Evolutionary conservation across 2,329 filamentous ascomycete species (phyloP), one percentile per base, ranked within the genome.

Genomic region (Aureobasidium zeae): DNA sequence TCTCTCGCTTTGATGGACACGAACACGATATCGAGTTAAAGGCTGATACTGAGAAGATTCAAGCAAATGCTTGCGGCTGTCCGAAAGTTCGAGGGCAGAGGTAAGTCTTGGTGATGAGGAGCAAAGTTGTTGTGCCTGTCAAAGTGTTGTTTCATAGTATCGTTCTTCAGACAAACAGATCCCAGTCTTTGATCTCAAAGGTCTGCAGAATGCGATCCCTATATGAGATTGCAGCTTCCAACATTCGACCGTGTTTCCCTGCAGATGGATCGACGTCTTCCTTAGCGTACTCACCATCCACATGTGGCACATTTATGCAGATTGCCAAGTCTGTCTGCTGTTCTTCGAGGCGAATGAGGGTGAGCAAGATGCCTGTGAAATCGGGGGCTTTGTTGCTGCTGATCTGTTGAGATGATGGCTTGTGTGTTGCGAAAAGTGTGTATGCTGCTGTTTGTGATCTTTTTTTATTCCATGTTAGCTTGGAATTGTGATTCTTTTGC

Each of bases 291-390:
- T 83, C 77, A 49, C 81, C 80, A 53, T 76, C 72, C 52, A 86
- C 81, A 58, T 91, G 82, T 20, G 88, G 89, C 35, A 94, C 83
- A 63, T 94, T 95, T 57, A 94, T 77, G 29, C 84, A 84, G 49
- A 94, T 77, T 34, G 94, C 68, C 28, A 96, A 67, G 63, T 96
- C 89, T 1, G 88, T 89, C 46, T 70, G 71, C 58, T 87, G 73
- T 55, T 76, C 73, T 62, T 81, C 81, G 34, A 96, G 70, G 12
- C 89, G 74, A 45, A 95, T 66, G 29, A 95, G 69, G 12, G 86
- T 77, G 51, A 94, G 71, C 52, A 88, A 76, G 48, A 91, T 80
- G 30, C 77, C 83, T 6, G 84, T 85, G 61, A 57, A 61, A 5
- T 54, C 53, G 4, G 61, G 57, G 51, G 52, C 54, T 57, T 79